Conservation (phyloP, 1,139 yeast genomes). For the Magnusiomyces fungicola region DNA sequence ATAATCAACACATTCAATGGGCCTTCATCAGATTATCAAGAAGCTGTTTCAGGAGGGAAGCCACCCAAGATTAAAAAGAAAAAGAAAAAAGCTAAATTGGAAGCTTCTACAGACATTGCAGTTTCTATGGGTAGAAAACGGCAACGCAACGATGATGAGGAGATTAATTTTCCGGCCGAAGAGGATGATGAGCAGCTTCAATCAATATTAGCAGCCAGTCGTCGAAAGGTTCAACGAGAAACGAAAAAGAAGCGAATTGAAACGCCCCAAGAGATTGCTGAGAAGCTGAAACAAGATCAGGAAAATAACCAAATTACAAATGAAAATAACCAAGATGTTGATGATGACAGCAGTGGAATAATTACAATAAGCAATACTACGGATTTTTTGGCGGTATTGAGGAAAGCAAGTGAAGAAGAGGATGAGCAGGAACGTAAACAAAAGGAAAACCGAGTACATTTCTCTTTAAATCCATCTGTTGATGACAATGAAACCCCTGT, state of each 20-base stretch:
- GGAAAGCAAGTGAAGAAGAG: conserved; percentile 22
- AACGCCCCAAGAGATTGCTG: conserved; percentile 40
- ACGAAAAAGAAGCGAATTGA: conserved; percentile 16
- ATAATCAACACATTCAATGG: conserved; percentile 10
- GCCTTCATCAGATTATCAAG: conserved; percentile 24
- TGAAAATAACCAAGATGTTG: conserved; percentile 7
- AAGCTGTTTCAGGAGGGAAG: conserved; percentile 38
- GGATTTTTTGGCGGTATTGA: conserved; percentile 46
- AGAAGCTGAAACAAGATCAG: conserved; percentile 38
- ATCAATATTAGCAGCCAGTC: conserved; percentile 35
- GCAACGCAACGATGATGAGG: conserved; percentile 21
- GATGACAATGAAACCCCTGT: conserved; percentile 1
- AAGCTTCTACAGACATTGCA: conserved; percentile 9
- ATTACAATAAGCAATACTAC: conserved; percentile 50
- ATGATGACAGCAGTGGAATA: conserved; percentile 22
- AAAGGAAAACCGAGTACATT: conserved; percentile 5
- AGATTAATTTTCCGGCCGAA: conserved; percentile 15
- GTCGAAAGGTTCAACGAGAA: conserved; percentile 36
- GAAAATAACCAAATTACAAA: conserved; percentile 31
- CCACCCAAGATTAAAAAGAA: conserved; percentile 34
- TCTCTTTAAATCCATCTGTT: background rate
- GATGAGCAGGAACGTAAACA: conserved; percentile 15
- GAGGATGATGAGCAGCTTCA: conserved; percentile 48
- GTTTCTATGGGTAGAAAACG: conserved; percentile 17
- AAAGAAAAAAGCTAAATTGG: conserved; percentile 21